Evolutionary conservation across 306 rosid genomes (phyloP).

Genomic region (Calophaca sinica): DNA sequence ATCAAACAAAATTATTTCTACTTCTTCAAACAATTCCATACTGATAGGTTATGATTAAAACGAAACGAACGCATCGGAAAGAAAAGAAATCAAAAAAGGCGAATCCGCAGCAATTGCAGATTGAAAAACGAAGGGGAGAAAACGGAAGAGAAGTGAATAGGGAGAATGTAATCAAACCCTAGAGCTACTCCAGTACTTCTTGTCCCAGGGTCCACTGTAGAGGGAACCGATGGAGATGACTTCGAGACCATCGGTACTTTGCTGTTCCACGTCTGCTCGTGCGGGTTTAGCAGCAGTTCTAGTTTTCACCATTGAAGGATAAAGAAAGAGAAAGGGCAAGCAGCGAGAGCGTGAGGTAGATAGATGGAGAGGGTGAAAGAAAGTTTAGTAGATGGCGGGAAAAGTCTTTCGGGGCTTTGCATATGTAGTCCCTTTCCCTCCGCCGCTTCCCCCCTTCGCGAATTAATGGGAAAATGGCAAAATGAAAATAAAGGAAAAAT

Average conservation of each 20-base stretch:
- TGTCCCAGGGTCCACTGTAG: slow-evolving; percentile 80
- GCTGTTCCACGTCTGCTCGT: slow-evolving; percentile 38
- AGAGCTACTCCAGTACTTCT: slow-evolving; percentile 94
- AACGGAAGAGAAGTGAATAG: not conserved
- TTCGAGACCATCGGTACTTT: slow-evolving; percentile 67
- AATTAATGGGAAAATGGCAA: not conserved
- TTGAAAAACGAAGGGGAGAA: not conserved
- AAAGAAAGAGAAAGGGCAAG: not conserved
- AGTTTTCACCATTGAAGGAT: slow-evolving; percentile 47
- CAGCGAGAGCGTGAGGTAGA: not conserved
- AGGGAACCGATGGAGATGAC: slow-evolving; percentile 80
- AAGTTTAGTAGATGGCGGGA: slow-evolving; percentile 34
- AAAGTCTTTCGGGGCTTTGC: not conserved
- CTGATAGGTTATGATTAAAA: no score
- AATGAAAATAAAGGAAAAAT: not conserved
- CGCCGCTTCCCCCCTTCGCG: not conserved
- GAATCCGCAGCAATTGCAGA: slow-evolving; percentile 8
- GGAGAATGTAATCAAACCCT: slow-evolving; percentile 66
- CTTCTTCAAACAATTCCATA: slow-evolving; percentile 2
- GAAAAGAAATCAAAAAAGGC: not conserved
- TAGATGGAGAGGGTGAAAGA: not conserved
- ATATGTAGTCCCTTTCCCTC: not conserved
- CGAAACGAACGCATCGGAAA: not conserved
- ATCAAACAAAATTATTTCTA: not conserved
- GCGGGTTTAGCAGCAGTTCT: slow-evolving; percentile 38